Percentiles rank a stretch among this genome's conserved stretches.
phyloP scores from a whole-genome alignment of 2,329 filamentous ascomycete genomes.

The Paraconiothyrium sp. region DNA sequence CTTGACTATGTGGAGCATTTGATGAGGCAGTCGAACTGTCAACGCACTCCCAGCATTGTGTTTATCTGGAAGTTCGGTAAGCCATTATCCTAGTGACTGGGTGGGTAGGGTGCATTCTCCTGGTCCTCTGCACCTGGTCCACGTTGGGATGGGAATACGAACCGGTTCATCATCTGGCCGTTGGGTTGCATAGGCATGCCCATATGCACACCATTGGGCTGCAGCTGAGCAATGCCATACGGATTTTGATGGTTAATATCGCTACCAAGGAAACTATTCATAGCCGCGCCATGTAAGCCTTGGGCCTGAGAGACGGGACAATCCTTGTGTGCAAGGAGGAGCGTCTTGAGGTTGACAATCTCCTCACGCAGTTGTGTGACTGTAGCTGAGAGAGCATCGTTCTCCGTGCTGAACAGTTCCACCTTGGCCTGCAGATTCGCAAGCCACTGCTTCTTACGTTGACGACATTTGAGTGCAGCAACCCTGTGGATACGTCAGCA shows the following conservation, averaged over 20 bases:
- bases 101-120: slow-evolving; percentile 39
- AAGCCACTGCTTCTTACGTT: slow-evolving; percentile 99
- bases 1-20: slow-evolving; percentile 15
- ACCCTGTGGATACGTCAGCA: slow-evolving; percentile 68
- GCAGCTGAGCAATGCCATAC: slow-evolving; percentile 58
- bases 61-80: slow-evolving; percentile 44
- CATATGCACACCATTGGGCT: slow-evolving; percentile 54
- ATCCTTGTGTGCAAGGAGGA: slow-evolving; percentile 93
- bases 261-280: slow-evolving; percentile 60
- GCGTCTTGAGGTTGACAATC: slow-evolving; percentile 91
- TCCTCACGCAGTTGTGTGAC: slow-evolving; percentile 89
- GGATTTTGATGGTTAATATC: slow-evolving; percentile 58
- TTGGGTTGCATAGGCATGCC: slow-evolving; percentile 50
- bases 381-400: slow-evolving; percentile 84
- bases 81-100: slow-evolving; percentile 36
- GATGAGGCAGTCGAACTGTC: slow-evolving; percentile 21
- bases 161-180: slow-evolving; percentile 50
- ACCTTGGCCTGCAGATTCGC: slow-evolving; percentile 94
- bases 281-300: slow-evolving; percentile 66
- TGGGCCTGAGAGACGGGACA: slow-evolving; percentile 92
- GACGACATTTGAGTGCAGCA: slow-evolving; percentile 93
- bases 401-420: slow-evolving; percentile 90
- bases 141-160: slow-evolving; percentile 41
- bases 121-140: slow-evolving; percentile 35
- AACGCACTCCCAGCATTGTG: slow-evolving; percentile 27